Evolutionary conservation across 768 basidiomycete species (phyloP), one percentile per base, ranked within the genome.

Genomic region (Phaeotremella fagi): DNA sequence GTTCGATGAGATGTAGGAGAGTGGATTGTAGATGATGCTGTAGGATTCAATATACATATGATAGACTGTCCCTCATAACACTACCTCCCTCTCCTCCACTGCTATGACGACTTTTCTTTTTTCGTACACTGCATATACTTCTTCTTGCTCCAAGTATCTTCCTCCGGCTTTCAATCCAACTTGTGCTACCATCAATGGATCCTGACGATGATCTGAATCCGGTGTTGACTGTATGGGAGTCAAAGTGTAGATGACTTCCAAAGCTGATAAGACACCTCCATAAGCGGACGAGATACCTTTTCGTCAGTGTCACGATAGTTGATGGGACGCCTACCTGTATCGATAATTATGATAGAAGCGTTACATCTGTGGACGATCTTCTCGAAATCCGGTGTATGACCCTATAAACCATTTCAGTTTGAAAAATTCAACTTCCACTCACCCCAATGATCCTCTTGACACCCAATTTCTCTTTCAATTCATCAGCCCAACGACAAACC

Each of bases 241-340:
- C 23, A 95, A 80, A 1, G 82, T 85, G 75, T 97, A 94, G 29
- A 85, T 80, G 51, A 97, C 85, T 14, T 87, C 88, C 11, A 97
- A 76, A 2, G 91, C 90, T 1, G 91, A 92, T 4, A 95, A 78
- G 0, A 82, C 84, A 12, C 94, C 94, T n/a, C 89, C 91, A 64
- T 95, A 97, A 1, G 92, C 92, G 70, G 87, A 88, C 3, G 90
- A 91, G 45, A 94, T 92, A n/a, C 90, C 87, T 86, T n/a, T n/a
- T n/a, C n/a, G n/a, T n/a, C n/a, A 57, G 37, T 7, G 22, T 41
- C 38, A 41, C 26, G 25, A 15, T 57, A n/a, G 54, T 55, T n/a
- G 33, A 9, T 16, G 20, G 3, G 23, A 38, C 25, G 57, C 75
- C 45, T 44, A 84, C 88, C 90, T 0, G 94, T 98, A 69, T 99